Conservation (phyloP, 2,329 filamentous ascomycete species). For the Verruconis gallopava region DNA sequence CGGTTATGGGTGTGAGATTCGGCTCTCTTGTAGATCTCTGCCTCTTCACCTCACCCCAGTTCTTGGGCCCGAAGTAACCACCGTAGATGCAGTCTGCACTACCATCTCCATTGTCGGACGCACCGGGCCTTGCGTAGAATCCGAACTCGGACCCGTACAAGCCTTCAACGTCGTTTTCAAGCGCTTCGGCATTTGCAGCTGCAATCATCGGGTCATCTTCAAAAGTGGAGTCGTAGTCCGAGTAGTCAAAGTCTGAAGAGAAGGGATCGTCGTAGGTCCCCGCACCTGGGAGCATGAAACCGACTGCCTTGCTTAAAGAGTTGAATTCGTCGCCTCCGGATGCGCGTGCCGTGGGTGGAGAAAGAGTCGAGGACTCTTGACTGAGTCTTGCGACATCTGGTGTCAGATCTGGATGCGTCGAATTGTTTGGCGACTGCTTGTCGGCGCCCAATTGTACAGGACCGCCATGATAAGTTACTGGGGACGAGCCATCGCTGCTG, state of each 20-base stretch:
- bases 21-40: constrained; percentile 48
- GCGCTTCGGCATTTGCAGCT: constrained; percentile 82
- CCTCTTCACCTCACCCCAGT: constrained; percentile 7
- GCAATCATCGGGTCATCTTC: constrained; percentile 82
- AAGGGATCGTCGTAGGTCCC: constrained; percentile 34
- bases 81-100: constrained; percentile 57
- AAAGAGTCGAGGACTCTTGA: constrained; percentile 27
- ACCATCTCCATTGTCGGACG: constrained; percentile 27
- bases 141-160: constrained; percentile 96
- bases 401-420: constrained; percentile 32
- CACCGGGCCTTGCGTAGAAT: constrained; percentile 57
- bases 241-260: constrained; percentile 15
- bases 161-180: constrained; percentile 84
- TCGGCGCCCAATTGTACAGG: constrained; percentile 10
- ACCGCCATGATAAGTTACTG: not conserved
- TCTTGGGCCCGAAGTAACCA: constrained; percentile 72
- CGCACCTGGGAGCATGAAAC: constrained; percentile 14
- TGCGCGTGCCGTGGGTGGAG: constrained; percentile 21
- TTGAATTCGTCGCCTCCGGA: constrained; percentile 11
- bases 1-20: constrained; percentile 90
- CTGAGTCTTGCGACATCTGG: constrained; percentile 39
- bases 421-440: constrained; percentile 21
- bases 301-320: constrained; percentile 1
- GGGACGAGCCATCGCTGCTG: not conserved
- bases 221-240: constrained; percentile 38